Evolutionary conservation across 352 stramenopile genomes (phyloP).

Genomic region (Phytophthora ramorum): DNA sequence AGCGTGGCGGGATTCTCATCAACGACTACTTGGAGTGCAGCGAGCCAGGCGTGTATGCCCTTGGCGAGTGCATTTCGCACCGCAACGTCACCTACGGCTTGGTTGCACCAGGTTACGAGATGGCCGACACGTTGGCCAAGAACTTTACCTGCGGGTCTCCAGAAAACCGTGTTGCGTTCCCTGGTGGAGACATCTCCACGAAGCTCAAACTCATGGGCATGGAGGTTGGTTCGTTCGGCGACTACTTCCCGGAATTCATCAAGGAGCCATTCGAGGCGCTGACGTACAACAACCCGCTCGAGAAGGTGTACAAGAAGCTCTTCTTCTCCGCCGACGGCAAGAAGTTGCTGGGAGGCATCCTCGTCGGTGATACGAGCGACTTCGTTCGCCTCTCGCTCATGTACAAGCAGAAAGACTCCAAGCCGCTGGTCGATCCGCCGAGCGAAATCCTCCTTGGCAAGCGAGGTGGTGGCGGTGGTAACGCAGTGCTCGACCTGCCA

Average conservation of each 20-base stretch:
- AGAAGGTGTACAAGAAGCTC: conserved; percentile 93
- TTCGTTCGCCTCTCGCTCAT: conserved; percentile 82
- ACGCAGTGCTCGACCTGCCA: conserved; percentile 58
- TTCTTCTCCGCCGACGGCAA: conserved; percentile 91
- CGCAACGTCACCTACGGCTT: conserved; percentile 94
- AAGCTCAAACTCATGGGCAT: conserved; percentile 96
- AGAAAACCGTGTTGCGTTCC: conserved; percentile 65
- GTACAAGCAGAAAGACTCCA: conserved; percentile 59
- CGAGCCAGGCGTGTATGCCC: conserved; percentile 81
- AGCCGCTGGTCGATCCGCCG: conserved; percentile 54
- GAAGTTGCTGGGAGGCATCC: conserved; percentile 85
- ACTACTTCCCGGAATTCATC: conserved; percentile 80
- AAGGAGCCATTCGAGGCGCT: conserved; percentile 72
- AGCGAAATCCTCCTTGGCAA: conserved; percentile 71
- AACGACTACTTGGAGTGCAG: conserved; percentile 89
- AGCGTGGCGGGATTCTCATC: conserved; percentile 91
- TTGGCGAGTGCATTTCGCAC: conserved; percentile 92
- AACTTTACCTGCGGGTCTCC: conserved; percentile 53
- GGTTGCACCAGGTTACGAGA: conserved; percentile 92
- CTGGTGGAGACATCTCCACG: conserved; percentile 90
- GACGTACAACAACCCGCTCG: conserved; percentile 92
- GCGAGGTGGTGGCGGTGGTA: conserved; percentile 39
- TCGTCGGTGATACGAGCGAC: conserved; percentile 92
- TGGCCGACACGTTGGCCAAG: conserved; percentile 90
- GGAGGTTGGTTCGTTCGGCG: conserved; percentile 93